Base-by-base conservation (phyloP, 352 stramenopile genomes). In the Phytophthora agathidicida region DNA sequence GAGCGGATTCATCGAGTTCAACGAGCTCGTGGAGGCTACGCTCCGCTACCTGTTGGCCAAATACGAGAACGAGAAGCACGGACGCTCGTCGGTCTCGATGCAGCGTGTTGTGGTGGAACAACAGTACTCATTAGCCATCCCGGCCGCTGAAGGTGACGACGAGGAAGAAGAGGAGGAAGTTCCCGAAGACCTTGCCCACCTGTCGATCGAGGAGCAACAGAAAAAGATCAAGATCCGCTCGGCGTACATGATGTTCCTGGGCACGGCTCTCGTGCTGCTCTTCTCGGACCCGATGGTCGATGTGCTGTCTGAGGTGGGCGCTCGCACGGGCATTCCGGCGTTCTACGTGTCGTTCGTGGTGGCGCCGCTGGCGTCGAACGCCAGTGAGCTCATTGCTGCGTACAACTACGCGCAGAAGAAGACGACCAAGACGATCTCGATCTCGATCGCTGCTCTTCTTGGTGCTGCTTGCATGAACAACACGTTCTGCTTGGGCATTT, bases 331-430 rank as follows among this genome's bases (percentile, higher is more conserved):
- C 24, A 94, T 99, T 46, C 84, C 88, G 20, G 80, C 94, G 11
- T 99, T 99, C 79, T 99, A 99, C 79, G 90, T 99, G 43, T 98
- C 94, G 56, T 99, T 99, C 59, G 90, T 99, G 14, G 75, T 98
- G 26, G 96, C 96, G 3, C 96, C 96, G 13, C 65, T 99, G n/a
- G 97, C 96, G 27, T 98, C 94, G n/a, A 99, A 99, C 83, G 96
- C 96, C 17, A 98, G 88, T 63, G 97, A 99, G 75, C 80, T 99
- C 31, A 98, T 99, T 63, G 95, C 97, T 17, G 94, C 91, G 28
- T 98, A 98, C 76, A 98, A 97, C 63, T 99, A 99, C 72, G 96
- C 96, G 35, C 76, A 91, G 30, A 99, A 99, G 80, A 99, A 99
- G 77, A 99, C 96, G 41, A 89, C 82, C 61, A 99, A 98, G 78